Conservation (phyloP, 139 green algal species). For the Coccomyxa sp. region DNA sequence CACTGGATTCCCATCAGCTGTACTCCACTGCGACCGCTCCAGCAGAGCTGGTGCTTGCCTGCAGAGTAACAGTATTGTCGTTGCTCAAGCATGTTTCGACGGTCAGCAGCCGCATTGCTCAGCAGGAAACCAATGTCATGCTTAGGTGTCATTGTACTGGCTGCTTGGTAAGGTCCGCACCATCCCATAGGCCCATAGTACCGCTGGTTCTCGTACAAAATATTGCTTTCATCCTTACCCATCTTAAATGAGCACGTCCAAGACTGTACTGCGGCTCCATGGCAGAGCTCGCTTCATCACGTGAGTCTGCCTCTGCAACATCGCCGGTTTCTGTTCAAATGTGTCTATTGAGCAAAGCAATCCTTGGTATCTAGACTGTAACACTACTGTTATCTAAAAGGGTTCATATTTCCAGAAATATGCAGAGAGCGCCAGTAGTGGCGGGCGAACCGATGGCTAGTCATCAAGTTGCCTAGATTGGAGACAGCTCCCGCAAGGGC, state of each 20-base stretch:
- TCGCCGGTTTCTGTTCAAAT: not conserved
- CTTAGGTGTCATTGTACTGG: not conserved
- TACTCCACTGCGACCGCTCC: constrained; percentile 37
- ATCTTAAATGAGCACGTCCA: not conserved
- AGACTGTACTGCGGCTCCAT: not conserved
- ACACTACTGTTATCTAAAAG: not conserved
- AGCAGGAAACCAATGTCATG: not conserved
- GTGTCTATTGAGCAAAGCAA: not conserved
- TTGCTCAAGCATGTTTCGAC: not conserved
- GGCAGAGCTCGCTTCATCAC: not conserved
- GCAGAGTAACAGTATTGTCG: not conserved
- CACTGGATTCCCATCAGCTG: constrained; percentile 18
- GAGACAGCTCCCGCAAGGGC: too few species aligned
- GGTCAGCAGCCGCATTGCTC: not conserved
- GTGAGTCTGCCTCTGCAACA: not conserved
- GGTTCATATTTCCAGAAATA: too few species aligned
- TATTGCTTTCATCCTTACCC: too few species aligned
- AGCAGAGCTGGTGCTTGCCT: constrained; percentile 31
- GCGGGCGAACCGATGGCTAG: too few species aligned
- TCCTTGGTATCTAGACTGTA: not conserved
- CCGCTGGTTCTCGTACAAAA: constrained; percentile 28
- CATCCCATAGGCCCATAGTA: constrained; percentile 13
- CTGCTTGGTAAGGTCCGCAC: constrained; percentile 5
- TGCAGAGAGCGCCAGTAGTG: too few species aligned
- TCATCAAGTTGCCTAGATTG: too few species aligned